Percentiles rank a stretch among this genome's conserved stretches.
phyloP scores from a whole-genome alignment of 2,329 filamentous ascomycete species.

The Taxawa tesnikishii region DNA sequence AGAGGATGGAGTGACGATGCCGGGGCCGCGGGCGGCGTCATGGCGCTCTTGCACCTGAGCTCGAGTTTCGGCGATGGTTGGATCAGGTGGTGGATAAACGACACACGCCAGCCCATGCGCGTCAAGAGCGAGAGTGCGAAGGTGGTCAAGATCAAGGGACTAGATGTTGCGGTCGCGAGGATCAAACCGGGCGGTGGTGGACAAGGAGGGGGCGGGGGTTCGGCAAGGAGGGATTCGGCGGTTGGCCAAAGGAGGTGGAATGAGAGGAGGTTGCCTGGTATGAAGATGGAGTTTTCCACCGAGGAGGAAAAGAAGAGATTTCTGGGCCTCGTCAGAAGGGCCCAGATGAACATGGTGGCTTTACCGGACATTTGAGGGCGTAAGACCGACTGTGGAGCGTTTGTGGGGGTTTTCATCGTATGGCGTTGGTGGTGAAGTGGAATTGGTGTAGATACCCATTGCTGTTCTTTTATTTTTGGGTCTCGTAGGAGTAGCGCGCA shows the following conservation, averaged over 20 bases:
- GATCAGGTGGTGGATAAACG: constrained; percentile 33
- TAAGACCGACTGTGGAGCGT: no score
- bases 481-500: no score
- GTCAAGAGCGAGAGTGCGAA: constrained; percentile 27
- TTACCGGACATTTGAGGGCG: no score
- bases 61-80: constrained; percentile 31
- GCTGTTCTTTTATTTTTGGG: no score
- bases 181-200: constrained; percentile 18
- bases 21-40: constrained; percentile 25
- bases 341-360: constrained; percentile 24
- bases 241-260: constrained; percentile 7
- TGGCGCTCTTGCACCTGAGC: constrained; percentile 31
- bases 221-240: constrained; percentile 16
- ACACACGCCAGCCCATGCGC: constrained; percentile 20
- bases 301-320: constrained; percentile 29
- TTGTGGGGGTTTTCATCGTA: no score
- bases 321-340: constrained; percentile 22
- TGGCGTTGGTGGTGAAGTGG: no score
- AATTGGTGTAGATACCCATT: no score
- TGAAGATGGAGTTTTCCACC: constrained; percentile 30
- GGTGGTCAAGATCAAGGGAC: constrained; percentile 29
- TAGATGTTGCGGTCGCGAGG: constrained; percentile 21
- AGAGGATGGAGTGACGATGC: constrained; percentile 22
- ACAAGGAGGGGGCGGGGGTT: constrained; percentile 20
- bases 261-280: constrained; percentile 26